Conservation (phyloP, 768 basidiomycete species). For the Mrakia gelida region DNA sequence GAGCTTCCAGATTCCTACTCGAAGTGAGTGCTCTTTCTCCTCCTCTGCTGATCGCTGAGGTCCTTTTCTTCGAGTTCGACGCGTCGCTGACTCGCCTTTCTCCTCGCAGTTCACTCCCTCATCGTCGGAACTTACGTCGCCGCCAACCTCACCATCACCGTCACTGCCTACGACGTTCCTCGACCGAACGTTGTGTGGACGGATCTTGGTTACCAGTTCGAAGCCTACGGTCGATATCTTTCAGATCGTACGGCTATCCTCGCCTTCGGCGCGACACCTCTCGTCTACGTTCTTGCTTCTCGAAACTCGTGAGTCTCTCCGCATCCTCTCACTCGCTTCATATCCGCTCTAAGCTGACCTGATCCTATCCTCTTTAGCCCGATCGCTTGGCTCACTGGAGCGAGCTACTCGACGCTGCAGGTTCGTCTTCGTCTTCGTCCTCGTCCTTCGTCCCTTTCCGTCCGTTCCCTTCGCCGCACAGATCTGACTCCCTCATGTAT, state of each 20-base stretch:
- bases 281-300: slow-evolving; percentile 10
- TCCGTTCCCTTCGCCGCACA: too few relatives aligned
- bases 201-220: background rate
- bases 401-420: slow-evolving; percentile 15
- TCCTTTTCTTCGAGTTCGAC: too few relatives aligned
- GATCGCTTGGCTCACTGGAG: slow-evolving; percentile 8
- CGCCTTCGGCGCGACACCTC: slow-evolving; percentile 6
- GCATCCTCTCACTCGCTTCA: background rate
- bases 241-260: slow-evolving; percentile 2
- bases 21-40: background rate
- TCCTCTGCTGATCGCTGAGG: background rate
- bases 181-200: background rate
- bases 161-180: background rate
- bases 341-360: background rate
- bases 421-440: too few relatives aligned
- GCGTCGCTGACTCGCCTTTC: background rate
- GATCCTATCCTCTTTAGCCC: background rate
- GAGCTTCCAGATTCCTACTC: slow-evolving; percentile 16
- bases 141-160: background rate
- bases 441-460: too few relatives aligned
- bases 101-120: slow-evolving; percentile 6
- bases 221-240: slow-evolving; percentile 7
- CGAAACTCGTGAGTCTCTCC: slow-evolving; percentile 17
- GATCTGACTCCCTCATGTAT: too few relatives aligned
- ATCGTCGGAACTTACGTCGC: slow-evolving; percentile 1